Base-by-base conservation (phyloP, 768 basidiomycete species). In the Lactarius sanguifluus region DNA sequence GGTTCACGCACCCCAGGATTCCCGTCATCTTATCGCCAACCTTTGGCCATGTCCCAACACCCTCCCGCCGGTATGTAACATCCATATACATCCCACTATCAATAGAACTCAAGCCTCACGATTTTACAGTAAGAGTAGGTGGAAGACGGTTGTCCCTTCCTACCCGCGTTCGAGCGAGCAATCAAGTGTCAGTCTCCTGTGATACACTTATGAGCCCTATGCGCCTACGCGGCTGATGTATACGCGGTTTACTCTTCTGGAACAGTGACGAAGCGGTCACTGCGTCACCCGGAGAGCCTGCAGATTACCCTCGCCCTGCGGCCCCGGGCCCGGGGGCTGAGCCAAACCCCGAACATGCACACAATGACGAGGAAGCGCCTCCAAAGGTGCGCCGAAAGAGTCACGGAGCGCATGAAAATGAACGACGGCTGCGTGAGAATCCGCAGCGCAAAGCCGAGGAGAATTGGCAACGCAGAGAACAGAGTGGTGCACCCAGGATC, bases 401-500 rank as follows among this genome's bases (percentile, higher is more conserved):
- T 16, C 38, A 68, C 43, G 54, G 70, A 20, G 30, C 55, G 10
- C 68, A 66, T 60, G 70, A 70, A 28, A 64, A 62, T n/a, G 68
- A 66, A 52, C 68, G 64, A 43, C 68, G 65, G 23, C 45, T 62
- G 28, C 70, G 69, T 54, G 70, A 71, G 57, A 71, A 61, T 32
- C 62, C 68, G 16, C 62, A 61, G 41, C 70, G 62, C 62, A 69
- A 57, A 45, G 70, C 40, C 18, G 70, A 71, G 2, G 62, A 58
- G 40, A 70, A 66, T 61, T 61, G 68, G 64, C 68, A 70, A 60
- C 59, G 56, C 47, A 62, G 55, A 62, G 69, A 69, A 25, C 57
- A 41, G 18, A 25, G 32, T 6, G 56, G 61, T 38, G 25, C 38
- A 5, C 23, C 59, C 41, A 69, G 36, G 66, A 81, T 83, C 57